Conservation (phyloP, 2,329 filamentous ascomycete genomes). For the Diaporthe sp. region DNA sequence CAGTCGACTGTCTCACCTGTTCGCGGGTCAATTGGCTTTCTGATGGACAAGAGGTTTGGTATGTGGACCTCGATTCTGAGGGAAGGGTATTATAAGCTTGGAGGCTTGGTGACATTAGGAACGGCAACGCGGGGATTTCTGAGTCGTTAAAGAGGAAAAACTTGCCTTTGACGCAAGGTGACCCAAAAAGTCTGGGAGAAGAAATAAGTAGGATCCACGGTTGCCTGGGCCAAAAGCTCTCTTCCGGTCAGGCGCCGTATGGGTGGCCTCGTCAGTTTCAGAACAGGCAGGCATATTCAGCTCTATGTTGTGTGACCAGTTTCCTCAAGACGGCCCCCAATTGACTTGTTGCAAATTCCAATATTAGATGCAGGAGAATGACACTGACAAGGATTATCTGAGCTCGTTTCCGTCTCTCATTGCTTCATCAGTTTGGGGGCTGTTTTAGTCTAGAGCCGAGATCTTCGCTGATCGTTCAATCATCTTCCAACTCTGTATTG, state of each 20-base stretch:
- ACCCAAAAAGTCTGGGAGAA: background rate
- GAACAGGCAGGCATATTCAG: no score
- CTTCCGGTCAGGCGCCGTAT: background rate
- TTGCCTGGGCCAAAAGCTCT: background rate
- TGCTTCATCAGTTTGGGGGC: no score
- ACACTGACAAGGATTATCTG: no score
- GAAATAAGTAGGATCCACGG: background rate
- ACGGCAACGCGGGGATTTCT: background rate
- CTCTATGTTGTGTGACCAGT: no score
- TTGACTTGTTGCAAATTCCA: no score
- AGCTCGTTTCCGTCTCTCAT: no score
- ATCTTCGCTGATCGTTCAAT: no score
- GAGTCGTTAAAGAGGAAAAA: background rate
- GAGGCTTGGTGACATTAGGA: background rate
- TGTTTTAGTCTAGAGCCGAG: no score
- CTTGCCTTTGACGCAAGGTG: background rate
- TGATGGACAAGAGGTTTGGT: background rate
- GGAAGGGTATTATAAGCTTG: background rate
- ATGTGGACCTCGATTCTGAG: background rate
- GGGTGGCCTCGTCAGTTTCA: no score
- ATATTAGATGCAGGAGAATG: no score
- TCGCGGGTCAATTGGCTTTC: background rate
- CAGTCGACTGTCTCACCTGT: background rate
- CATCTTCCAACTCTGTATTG: no score
- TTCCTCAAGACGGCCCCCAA: no score